phyloP scores from a whole-genome alignment of 1,284 basidiomycete species.

The Pseudozyma hubeiensis region DNA sequence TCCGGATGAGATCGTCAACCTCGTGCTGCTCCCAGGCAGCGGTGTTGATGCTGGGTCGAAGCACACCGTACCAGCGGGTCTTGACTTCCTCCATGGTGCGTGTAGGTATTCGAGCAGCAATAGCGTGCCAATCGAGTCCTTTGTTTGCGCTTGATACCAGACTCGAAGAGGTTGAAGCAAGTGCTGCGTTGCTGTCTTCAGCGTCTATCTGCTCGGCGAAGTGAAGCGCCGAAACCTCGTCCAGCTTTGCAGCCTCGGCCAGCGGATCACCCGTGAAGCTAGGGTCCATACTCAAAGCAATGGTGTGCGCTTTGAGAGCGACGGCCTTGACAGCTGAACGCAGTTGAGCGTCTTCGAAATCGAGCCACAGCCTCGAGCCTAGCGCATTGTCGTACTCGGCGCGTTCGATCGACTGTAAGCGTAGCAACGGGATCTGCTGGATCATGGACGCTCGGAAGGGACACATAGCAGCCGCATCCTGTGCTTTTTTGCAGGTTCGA shows the following conservation, averaged over 20 bases:
- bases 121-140: slow-evolving; percentile 36
- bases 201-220: slow-evolving; percentile 33
- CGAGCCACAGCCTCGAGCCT: slow-evolving; percentile 27
- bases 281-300: slow-evolving; percentile 17
- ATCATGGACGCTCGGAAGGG: slow-evolving; percentile 30
- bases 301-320: slow-evolving; percentile 24
- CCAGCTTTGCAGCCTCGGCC: slow-evolving; percentile 24
- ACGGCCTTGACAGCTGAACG: slow-evolving; percentile 22
- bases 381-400: slow-evolving; percentile 44
- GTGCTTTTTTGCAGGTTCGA: slow-evolving; percentile 7
- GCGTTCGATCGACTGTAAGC: slow-evolving; percentile 42
- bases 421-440: slow-evolving; percentile 26
- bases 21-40: slow-evolving; percentile 21
- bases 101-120: slow-evolving; percentile 23
- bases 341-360: slow-evolving; percentile 32
- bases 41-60: slow-evolving; percentile 36
- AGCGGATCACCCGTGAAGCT: slow-evolving; percentile 16
- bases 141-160: neutral
- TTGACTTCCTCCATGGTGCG: slow-evolving; percentile 34
- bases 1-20: slow-evolving; percentile 13
- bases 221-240: slow-evolving; percentile 13
- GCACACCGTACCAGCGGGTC: slow-evolving; percentile 35
- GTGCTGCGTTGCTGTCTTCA: slow-evolving; percentile 1
- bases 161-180: neutral
- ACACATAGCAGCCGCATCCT: slow-evolving; percentile 18